These are phyloP conservation scores for Ulmus americana DNA, from an alignment of 331 rosid genomes.

Conservation along the genomic window DNA sequence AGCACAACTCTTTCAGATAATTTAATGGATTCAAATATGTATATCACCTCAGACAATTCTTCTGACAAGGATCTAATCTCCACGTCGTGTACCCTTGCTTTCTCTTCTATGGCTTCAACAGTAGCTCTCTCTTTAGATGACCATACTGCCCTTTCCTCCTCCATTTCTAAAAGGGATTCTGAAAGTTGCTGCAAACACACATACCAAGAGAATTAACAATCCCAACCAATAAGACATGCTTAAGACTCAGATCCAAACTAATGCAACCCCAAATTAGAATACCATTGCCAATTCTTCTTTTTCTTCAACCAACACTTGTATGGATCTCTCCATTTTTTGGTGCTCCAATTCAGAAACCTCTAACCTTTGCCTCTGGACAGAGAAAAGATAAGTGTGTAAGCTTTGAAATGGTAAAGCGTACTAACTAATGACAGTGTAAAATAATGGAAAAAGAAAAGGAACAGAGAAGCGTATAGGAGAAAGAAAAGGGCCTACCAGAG, in stretches of 20 bases:
- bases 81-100: constrained; percentile 38
- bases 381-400: constrained; percentile 15
- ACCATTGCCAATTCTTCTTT: constrained; percentile 90
- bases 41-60: constrained; percentile 55
- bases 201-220: constrained; percentile 22
- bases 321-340: constrained; percentile 50
- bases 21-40: constrained; percentile 7
- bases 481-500: constrained; percentile 55
- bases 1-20: constrained; percentile 15
- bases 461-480: neutral
- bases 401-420: neutral
- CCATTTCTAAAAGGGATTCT: constrained; percentile 79
- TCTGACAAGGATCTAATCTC: constrained; percentile 44
- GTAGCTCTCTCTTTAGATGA: constrained; percentile 68
- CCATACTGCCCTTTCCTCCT: constrained; percentile 90
- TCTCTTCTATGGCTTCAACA: constrained; percentile 58
- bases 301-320: constrained; percentile 52
- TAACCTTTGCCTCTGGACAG: constrained; percentile 49
- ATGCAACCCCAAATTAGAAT: constrained; percentile 14
- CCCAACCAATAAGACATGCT: constrained; percentile 20
- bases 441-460: neutral
- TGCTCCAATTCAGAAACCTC: constrained; percentile 53
- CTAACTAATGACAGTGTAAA: neutral
- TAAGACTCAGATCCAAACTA: neutral
- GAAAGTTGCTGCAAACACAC: constrained; percentile 64